Percentiles rank a stretch among this genome's conserved stretches.
phyloP scores from a whole-genome alignment of 164 flowering plant species.

The Vitis rotundifolia region DNA sequence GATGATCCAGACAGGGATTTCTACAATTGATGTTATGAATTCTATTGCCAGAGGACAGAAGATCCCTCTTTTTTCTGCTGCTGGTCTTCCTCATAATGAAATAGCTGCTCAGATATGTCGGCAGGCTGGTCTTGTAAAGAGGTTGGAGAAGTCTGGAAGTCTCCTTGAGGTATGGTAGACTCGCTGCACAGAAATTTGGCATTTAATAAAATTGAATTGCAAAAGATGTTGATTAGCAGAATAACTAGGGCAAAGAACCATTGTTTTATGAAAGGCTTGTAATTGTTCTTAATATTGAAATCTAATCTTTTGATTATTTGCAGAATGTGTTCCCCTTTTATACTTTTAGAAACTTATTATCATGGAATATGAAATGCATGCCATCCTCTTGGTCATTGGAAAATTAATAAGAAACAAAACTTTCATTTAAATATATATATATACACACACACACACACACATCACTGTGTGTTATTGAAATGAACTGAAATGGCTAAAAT shows the following conservation, averaged over 20 bases:
- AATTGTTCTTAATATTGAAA: not conserved
- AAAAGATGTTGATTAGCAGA: not conserved
- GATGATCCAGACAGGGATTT: conserved; percentile 99
- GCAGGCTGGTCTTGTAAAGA: conserved; percentile 93
- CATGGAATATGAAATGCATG: not conserved
- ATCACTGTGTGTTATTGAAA: not conserved
- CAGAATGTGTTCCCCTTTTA: too few species aligned
- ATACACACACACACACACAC: too few species aligned
- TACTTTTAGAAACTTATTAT: not conserved
- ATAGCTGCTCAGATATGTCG: conserved; percentile 99
- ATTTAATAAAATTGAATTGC: too few species aligned
- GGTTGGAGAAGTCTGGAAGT: conserved; percentile 72
- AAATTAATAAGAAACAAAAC: not conserved
- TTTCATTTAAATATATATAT: not conserved
- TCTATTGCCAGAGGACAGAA: conserved; percentile 99
- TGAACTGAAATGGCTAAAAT: not conserved
- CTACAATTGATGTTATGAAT: conserved; percentile 99
- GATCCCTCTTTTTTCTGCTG: conserved; percentile 99
- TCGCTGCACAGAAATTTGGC: not conserved
- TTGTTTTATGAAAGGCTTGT: not conserved
- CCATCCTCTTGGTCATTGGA: not conserved
- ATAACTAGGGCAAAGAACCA: not conserved
- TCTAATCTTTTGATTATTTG: too few species aligned
- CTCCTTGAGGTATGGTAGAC: conserved; percentile 58
- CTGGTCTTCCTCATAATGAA: conserved; percentile 99